Conservation (phyloP, 805 yeast genomes). For the Metschnikowia baotianmanensis region DNA sequence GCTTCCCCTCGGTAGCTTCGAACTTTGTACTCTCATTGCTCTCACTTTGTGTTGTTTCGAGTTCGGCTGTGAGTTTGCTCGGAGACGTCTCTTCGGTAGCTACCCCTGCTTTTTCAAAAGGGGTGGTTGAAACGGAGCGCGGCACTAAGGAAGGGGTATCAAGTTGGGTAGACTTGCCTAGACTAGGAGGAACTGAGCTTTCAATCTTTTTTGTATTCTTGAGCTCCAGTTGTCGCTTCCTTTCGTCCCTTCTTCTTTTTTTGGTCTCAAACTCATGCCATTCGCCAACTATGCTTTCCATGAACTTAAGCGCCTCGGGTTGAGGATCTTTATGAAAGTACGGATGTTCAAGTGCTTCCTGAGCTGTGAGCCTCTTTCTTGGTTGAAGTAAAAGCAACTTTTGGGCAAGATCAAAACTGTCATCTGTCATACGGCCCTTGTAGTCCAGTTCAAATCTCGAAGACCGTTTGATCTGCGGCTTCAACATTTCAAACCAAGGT, state of each 20-base stretch:
- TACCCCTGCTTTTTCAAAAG: conserved; percentile 8
- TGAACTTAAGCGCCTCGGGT: conserved; percentile 56
- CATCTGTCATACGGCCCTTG: conserved; percentile 41
- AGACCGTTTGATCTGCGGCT: conserved; percentile 48
- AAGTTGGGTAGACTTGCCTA: conserved; percentile 1
- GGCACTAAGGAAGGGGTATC: conserved; percentile 6
- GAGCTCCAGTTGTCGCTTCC: conserved; percentile 36
- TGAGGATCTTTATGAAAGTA: conserved; percentile 72
- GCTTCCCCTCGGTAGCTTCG: too few relatives aligned
- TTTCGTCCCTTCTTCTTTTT: conserved; percentile 57
- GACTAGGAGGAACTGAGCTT: conserved; percentile 5
- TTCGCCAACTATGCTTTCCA: conserved; percentile 67
- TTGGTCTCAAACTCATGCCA: conserved; percentile 98
- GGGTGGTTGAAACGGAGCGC: conserved; percentile 8
- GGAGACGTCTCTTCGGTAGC: background rate
- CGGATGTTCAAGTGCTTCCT: conserved; percentile 62
- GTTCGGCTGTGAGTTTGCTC: background rate
- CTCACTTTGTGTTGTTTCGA: background rate
- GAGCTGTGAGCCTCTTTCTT: conserved; percentile 59
- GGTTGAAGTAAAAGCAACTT: conserved; percentile 71
- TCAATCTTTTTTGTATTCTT: conserved; percentile 18
- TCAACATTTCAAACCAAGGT: conserved; percentile 91
- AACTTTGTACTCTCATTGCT: background rate
- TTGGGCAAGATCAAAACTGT: conserved; percentile 63
- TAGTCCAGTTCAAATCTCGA: conserved; percentile 31